Percentiles rank a stretch among this genome's conserved stretches.
These are phyloP conservation scores for Arctium lappa DNA, from an alignment of 129 eudicot species.

Conservation along the genomic window DNA sequence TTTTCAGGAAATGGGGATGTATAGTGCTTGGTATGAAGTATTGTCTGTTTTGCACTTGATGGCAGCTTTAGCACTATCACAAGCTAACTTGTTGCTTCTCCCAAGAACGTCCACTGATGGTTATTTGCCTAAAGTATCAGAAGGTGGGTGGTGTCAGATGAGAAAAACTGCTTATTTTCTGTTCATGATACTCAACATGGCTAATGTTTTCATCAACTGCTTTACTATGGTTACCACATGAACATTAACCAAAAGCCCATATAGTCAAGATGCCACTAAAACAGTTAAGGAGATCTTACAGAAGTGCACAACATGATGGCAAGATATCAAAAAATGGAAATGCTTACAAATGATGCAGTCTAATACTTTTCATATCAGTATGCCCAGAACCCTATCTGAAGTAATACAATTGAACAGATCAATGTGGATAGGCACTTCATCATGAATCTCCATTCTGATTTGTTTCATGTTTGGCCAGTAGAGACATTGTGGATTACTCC, in stretches of 20 bases:
- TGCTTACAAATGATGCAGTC: neutral
- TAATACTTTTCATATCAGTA: neutral
- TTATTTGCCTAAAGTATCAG: slow-evolving; percentile 88
- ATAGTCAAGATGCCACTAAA: slow-evolving; percentile 4
- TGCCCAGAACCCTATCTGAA: neutral
- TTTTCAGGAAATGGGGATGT: slow-evolving; percentile 77
- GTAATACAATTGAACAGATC: neutral
- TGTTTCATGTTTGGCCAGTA: neutral
- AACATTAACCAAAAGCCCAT: neutral
- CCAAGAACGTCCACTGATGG: slow-evolving; percentile 89
- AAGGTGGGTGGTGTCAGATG: slow-evolving; percentile 53
- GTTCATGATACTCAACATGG: neutral
- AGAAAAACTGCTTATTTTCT: slow-evolving; percentile 1
- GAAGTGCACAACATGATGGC: neutral
- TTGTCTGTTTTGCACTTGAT: slow-evolving; percentile 95
- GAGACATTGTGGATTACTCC: neutral
- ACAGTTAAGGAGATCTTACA: neutral
- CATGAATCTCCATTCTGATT: neutral
- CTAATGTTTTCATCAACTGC: neutral
- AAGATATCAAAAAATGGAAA: neutral
- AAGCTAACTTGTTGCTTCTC: slow-evolving; percentile 87
- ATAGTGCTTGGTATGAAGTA: slow-evolving; percentile 96
- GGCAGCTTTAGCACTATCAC: slow-evolving; percentile 73
- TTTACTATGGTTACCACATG: neutral
- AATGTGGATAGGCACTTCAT: neutral